Percentiles rank a stretch among this genome's conserved stretches.
Conservation (phyloP, 169 alveolate genomes). For the Eimeria falciformis region DNA sequence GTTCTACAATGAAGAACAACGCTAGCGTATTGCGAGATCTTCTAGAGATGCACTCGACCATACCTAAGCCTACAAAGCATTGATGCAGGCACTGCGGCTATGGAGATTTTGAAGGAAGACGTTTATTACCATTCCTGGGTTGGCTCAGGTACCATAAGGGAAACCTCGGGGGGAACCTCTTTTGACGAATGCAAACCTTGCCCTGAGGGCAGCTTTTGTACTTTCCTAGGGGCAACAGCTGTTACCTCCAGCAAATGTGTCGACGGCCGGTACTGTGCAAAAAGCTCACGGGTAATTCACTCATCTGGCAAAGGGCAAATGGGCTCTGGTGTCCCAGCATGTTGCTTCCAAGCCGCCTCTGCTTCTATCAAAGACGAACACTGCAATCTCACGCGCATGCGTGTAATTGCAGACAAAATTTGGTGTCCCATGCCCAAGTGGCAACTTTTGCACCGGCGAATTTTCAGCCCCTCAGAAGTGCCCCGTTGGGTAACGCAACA, state of each 20-base stretch:
- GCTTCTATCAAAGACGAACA: neutral
- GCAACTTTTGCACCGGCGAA: conserved; percentile 37
- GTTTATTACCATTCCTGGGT: too few species aligned
- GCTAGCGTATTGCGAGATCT: neutral
- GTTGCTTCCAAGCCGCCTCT: too few species aligned
- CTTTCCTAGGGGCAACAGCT: conserved; percentile 36
- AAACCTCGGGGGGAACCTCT: neutral
- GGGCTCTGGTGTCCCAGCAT: neutral
- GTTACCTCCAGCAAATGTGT: conserved; percentile 14
- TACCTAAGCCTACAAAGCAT: too few species aligned
- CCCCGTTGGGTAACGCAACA: conserved; percentile 37
- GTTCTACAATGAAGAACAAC: neutral
- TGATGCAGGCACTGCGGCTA: too few species aligned
- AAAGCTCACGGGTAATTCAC: conserved; percentile 54
- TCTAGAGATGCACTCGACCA: neutral
- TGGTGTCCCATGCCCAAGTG: conserved; percentile 63
- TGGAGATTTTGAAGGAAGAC: too few species aligned
- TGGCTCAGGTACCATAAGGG: conserved; percentile 22
- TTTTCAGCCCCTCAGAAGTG: conserved; percentile 1
- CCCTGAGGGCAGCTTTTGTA: conserved; percentile 41
- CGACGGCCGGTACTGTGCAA: conserved; percentile 65
- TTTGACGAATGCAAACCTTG: conserved; percentile 39
- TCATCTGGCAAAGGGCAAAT: neutral
- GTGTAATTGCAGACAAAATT: conserved; percentile 17
- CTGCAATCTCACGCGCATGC: neutral